Evolutionary conservation across 2,329 filamentous ascomycete species (phyloP).

Genomic region (Boeremia lycopersici): DNA sequence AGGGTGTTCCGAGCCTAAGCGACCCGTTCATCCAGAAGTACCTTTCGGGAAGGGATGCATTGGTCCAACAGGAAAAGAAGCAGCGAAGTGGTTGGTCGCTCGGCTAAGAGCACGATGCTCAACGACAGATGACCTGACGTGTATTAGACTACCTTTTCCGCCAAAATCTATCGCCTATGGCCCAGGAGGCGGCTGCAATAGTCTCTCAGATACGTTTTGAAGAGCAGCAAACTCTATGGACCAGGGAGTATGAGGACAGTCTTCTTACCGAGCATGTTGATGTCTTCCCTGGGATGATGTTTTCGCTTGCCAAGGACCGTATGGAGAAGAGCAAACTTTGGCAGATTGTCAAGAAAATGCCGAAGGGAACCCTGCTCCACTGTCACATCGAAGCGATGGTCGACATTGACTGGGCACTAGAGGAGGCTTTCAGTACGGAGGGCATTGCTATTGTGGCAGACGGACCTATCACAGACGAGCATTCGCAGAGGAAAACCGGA

Average conservation of each 20-base stretch:
- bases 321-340: conserved; percentile 87
- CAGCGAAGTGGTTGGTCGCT: conserved; percentile 72
- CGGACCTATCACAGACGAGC: conserved; percentile 60
- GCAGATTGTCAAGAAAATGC: conserved; percentile 83
- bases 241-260: conserved; percentile 71
- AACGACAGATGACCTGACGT: conserved; percentile 31
- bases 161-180: conserved; percentile 77
- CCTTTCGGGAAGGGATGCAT: conserved; percentile 72
- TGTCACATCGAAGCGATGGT: conserved; percentile 92
- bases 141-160: conserved; percentile 70
- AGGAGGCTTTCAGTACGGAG: conserved; percentile 70
- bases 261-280: conserved; percentile 68
- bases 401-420: conserved; percentile 79
- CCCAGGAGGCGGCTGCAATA: conserved; percentile 76
- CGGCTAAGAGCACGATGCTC: background rate
- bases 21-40: conserved; percentile 87
- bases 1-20: conserved; percentile 51
- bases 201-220: conserved; percentile 78
- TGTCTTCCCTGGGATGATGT: conserved; percentile 92
- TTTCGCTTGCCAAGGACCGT: conserved; percentile 79
- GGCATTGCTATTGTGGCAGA: conserved; percentile 74
- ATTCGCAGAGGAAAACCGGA: conserved; percentile 59
- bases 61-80: conserved; percentile 81
- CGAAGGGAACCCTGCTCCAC: conserved; percentile 85
- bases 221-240: conserved; percentile 80